Conservation (phyloP, 495 filamentous ascomycete genomes). For the Achaetomiella virescens region DNA sequence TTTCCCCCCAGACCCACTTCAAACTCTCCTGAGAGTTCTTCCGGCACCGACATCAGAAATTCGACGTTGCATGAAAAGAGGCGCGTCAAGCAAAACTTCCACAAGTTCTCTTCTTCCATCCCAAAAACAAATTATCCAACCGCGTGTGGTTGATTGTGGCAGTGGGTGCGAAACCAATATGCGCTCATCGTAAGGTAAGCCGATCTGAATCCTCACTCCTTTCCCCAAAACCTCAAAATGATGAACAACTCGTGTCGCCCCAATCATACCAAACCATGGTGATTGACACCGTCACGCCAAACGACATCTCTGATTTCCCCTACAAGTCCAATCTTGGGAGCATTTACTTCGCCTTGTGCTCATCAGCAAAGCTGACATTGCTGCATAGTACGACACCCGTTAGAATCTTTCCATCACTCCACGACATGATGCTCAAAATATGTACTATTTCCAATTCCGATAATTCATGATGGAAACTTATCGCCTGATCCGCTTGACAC, state of each 20-base stretch:
- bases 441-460: slow-evolving; percentile 65
- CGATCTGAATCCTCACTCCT: not conserved
- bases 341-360: not conserved
- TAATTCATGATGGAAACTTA: slow-evolving; percentile 35
- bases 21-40: slow-evolving; percentile 10
- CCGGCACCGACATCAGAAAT: slow-evolving; percentile 6
- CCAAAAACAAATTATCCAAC: not conserved
- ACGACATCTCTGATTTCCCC: slow-evolving; percentile 67
- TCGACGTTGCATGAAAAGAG: slow-evolving; percentile 2
- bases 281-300: slow-evolving; percentile 89
- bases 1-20: not conserved
- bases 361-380: slow-evolving; percentile 15
- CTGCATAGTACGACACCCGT: slow-evolving; percentile 12
- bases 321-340: not conserved
- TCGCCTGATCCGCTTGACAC: slow-evolving; percentile 41
- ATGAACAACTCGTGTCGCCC: slow-evolving; percentile 85
- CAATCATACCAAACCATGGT: slow-evolving; percentile 81
- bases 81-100: not conserved
- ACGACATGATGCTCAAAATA: slow-evolving; percentile 50
- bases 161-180: not conserved
- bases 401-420: not conserved
- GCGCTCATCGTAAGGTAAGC: slow-evolving; percentile 27
- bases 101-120: not conserved
- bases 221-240: slow-evolving; percentile 45
- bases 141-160: not conserved